Evolutionary conservation across 805 yeast species (phyloP), one percentile per base, ranked within the genome.

Genomic region (Wickerhamiella siamensis): DNA sequence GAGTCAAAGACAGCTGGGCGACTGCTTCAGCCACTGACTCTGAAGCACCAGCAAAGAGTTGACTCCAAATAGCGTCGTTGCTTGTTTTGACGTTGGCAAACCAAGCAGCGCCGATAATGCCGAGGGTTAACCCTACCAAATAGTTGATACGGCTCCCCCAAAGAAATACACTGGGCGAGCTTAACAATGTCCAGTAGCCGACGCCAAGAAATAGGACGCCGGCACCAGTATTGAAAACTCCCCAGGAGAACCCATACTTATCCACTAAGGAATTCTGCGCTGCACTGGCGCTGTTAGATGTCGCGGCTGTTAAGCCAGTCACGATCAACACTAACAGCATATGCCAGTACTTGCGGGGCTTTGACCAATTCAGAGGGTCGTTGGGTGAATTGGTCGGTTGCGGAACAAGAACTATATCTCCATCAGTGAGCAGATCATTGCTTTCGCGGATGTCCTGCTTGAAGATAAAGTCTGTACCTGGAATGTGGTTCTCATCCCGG

Each of bases 21-120:
- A 84, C 76, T 3, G 83, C 74, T 57, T 82, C 94, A 31, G 79
- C 81, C 56, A 83, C 79, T n/a, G 82, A 70, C 57, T 80, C 88
- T n/a, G 78, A 69, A 16, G 79, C 75, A n/a, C 91, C 91, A 17
- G 79, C 83, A 57, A 81, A 79, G 34, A 80, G 59, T 58, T 80
- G 88, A 1, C 83, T 77, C 83, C 83, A 77, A 35, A 80, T 71
- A 0, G 83, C 72, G 55, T 79, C 88, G 6, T 68, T 47, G 0
- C 79, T 71, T 4, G 52, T 56, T 37, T 62, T 69, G 77, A 63
- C 31, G 35, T 63, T 60, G 2, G 78, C 84, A 58, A 77, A 80
- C 88, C 91, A 80, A 5, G 74, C 60, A 19, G 78, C 74, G 16
- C 88, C 88, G 29, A 70, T 55, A 24, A 77, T 54, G 2, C 87